Conservation (phyloP, 2,329 filamentous ascomycete species). For the Botrytis pseudocinerea region DNA sequence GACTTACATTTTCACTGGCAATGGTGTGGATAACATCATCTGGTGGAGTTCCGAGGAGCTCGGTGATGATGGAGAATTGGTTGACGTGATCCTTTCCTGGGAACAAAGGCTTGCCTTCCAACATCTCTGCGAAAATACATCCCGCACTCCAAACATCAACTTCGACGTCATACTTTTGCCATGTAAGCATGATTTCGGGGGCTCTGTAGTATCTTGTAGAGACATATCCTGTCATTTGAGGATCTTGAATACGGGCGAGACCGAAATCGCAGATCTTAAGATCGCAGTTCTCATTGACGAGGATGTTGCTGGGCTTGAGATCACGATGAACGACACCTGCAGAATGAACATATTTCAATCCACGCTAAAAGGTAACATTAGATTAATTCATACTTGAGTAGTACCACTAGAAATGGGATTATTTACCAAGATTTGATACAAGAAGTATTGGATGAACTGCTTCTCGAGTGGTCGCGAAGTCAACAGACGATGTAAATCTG, state of each 20-base stretch:
- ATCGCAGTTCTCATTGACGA: conserved; percentile 99
- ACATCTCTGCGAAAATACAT: conserved; percentile 99
- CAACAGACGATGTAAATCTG: conserved; percentile 91
- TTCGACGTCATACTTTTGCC: conserved; percentile 99
- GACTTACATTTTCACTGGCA: conserved; percentile 89
- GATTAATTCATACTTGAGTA: conserved; percentile 8
- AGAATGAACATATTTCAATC: conserved; percentile 98
- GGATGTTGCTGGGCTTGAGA: conserved; percentile 96
- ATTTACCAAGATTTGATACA: conserved; percentile 95
- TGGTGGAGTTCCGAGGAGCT: conserved; percentile 91
- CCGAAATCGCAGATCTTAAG: conserved; percentile 99
- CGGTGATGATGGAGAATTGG: conserved; percentile 99
- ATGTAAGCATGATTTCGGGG: conserved; percentile 99
- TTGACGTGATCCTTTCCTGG: conserved; percentile 99
- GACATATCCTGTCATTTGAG: conserved; percentile 99
- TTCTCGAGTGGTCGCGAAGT: conserved; percentile 96
- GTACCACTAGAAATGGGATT: not conserved
- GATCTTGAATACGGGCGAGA: conserved; percentile 94
- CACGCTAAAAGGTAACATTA: conserved; percentile 61
- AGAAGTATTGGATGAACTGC: conserved; percentile 99
- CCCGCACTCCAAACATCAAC: conserved; percentile 99
- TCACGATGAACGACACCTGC: conserved; percentile 97
- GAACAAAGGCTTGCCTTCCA: conserved; percentile 97
- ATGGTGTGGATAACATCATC: conserved; percentile 99
- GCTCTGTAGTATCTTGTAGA: conserved; percentile 98